Evolutionary conservation across 257 asterid species (phyloP).

Genomic region (Solanum rostratum): DNA sequence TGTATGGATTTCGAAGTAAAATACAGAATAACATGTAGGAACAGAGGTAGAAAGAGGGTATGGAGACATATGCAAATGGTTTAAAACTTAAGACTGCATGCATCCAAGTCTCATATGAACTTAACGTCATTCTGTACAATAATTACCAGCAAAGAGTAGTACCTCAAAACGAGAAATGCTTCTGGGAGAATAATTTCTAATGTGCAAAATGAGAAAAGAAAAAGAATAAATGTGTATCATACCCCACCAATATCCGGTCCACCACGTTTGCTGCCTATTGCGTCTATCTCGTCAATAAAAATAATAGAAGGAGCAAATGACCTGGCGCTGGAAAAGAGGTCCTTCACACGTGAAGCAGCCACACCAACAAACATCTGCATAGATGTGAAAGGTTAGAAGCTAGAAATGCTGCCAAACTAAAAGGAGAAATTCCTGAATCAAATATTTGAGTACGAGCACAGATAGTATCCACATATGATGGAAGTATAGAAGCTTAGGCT

Average conservation of each 20-base stretch:
- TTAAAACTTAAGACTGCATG: neutral
- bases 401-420: neutral
- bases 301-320: conserved; percentile 96
- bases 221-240: conserved; percentile 19
- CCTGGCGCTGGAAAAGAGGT: conserved; percentile 92
- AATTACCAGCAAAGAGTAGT: neutral
- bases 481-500: neutral
- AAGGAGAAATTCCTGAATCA: neutral
- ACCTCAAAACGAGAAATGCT: neutral
- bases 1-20: neutral
- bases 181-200: neutral
- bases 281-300: conserved; percentile 98
- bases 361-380: conserved; percentile 98
- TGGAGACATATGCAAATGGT: neutral
- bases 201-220: neutral
- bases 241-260: conserved; percentile 99
- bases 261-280: conserved; percentile 98
- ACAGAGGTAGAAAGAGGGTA: neutral
- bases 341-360: conserved; percentile 99
- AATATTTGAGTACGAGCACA: neutral
- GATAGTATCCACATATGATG: neutral
- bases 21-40: neutral
- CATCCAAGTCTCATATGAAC: neutral
- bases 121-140: neutral
- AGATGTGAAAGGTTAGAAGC: conserved; percentile 5